phyloP scores from a whole-genome alignment of 2,329 filamentous ascomycete species.

The Bipolaris gigantea region DNA sequence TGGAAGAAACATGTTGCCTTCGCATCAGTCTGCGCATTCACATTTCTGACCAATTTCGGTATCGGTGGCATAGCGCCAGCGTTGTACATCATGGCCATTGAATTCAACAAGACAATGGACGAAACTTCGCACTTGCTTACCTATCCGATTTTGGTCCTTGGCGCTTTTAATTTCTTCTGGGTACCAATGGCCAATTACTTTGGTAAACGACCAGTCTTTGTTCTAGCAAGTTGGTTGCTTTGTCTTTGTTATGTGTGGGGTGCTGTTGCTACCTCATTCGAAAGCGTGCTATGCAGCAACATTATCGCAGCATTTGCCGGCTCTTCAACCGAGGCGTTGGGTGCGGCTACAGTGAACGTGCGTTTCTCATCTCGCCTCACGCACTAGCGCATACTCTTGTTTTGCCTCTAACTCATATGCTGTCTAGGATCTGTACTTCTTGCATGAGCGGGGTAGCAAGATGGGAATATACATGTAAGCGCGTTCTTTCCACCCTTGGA shows the following conservation, averaged over 20 bases:
- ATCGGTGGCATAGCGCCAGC: slow-evolving; percentile 51
- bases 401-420: not conserved
- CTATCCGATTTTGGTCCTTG: slow-evolving; percentile 52
- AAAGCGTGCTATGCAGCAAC: slow-evolving; percentile 50
- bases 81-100: slow-evolving; percentile 48
- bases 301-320: slow-evolving; percentile 52
- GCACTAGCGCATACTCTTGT: not conserved
- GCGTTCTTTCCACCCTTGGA: not conserved
- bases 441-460: slow-evolving; percentile 42
- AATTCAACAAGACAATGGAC: slow-evolving; percentile 52
- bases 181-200: slow-evolving; percentile 53
- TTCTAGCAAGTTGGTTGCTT: slow-evolving; percentile 50
- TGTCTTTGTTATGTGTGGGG: slow-evolving; percentile 53
- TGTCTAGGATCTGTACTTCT: slow-evolving; percentile 28
- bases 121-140: slow-evolving; percentile 48
- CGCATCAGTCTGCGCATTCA: slow-evolving; percentile 48
- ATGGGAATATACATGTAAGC: slow-evolving; percentile 44
- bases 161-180: slow-evolving; percentile 58
- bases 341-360: slow-evolving; percentile 45
- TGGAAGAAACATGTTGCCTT: slow-evolving; percentile 51
- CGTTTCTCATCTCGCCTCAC: not conserved
- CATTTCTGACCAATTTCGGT: slow-evolving; percentile 52
- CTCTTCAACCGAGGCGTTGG: slow-evolving; percentile 51
- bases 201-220: slow-evolving; percentile 53
- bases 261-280: slow-evolving; percentile 47